These are phyloP conservation scores for Talaromyces marneffei DNA, from an alignment of 2,329 filamentous ascomycete genomes.

Conservation along the genomic window DNA sequence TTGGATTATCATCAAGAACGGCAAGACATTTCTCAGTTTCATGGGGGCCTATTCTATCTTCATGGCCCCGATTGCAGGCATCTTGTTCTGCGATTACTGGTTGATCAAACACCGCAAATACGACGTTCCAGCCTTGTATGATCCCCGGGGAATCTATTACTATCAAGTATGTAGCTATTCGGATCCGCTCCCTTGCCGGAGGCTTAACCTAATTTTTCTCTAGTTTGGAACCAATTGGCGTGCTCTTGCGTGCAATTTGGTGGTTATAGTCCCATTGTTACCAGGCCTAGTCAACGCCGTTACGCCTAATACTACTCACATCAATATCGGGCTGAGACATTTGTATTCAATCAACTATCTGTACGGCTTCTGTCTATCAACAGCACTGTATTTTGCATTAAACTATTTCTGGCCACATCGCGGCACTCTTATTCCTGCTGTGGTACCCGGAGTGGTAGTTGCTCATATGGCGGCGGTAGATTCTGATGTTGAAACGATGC, in stretches of 20 bases:
- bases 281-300: constrained; percentile 9
- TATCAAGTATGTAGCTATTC: constrained; percentile 1
- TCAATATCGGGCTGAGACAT: constrained; percentile 2
- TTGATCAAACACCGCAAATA: constrained; percentile 11
- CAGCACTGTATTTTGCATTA: constrained; percentile 8
- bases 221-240: constrained; percentile 13
- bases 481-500: background rate
- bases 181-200: background rate
- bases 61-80: constrained; percentile 13
- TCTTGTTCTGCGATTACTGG: constrained; percentile 11
- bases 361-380: constrained; percentile 8
- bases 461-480: constrained; percentile 3
- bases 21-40: constrained; percentile 8
- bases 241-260: constrained; percentile 6
- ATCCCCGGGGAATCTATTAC: constrained; percentile 11
- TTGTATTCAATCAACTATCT: constrained; percentile 12
- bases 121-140: constrained; percentile 12
- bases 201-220: background rate
- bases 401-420: constrained; percentile 11
- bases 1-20: constrained; percentile 10
- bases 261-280: constrained; percentile 8
- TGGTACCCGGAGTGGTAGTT: constrained; percentile 7
- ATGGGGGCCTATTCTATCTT: constrained; percentile 12
- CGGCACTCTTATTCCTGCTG: constrained; percentile 8
- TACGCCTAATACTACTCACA: constrained; percentile 1